Base-by-base conservation (phyloP, 1,139 yeast genomes). In the Suhomyces atakaporum region DNA sequence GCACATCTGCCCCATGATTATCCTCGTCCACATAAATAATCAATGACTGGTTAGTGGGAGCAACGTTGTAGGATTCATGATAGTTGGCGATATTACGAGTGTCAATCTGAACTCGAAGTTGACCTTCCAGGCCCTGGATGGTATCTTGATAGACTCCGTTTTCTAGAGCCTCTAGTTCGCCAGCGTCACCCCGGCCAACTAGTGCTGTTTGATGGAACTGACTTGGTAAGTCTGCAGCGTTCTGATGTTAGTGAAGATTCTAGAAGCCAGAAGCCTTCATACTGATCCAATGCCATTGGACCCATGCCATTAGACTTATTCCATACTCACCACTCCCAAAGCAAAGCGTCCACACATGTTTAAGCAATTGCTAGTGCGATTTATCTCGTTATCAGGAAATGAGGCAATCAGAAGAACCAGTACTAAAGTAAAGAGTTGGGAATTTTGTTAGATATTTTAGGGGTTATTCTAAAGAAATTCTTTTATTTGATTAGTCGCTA, bases 261-360 rank as follows among this genome's bases (percentile, higher is more conserved):
- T n/a, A n/a, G n/a, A n/a, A n/a, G n/a, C n/a, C n/a, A n/a, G n/a
- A n/a, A n/a, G n/a, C n/a, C n/a, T n/a, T n/a, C n/a, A n/a, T n/a
- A n/a, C n/a, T n/a, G n/a, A n/a, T n/a, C n/a, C n/a, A n/a, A n/a
- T n/a, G n/a, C n/a, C n/a, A n/a, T n/a, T n/a, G n/a, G n/a, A n/a
- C n/a, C n/a, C n/a, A n/a, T n/a, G n/a, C n/a, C n/a, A n/a, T n/a
- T n/a, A n/a, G n/a, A n/a, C n/a, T n/a, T n/a, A n/a, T n/a, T n/a
- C n/a, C 11, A 2, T 38, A 66, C 73, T 33, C 63, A 68, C 75
- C 13, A 66, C 53, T 27, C 69, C 71, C 33, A 67, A 47, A 3
- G 75, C 69, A 44, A 61, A 70, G n/a, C 76, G 45, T 7, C 76
- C 76, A 54, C 76, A 70, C 76, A 70, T 69, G 10, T 21, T 25